Evolutionary conservation across 192 early-diverging fungal genomes (phyloP), one percentile per base, ranked within the genome.

Genomic region (Mortierella antarctica): DNA sequence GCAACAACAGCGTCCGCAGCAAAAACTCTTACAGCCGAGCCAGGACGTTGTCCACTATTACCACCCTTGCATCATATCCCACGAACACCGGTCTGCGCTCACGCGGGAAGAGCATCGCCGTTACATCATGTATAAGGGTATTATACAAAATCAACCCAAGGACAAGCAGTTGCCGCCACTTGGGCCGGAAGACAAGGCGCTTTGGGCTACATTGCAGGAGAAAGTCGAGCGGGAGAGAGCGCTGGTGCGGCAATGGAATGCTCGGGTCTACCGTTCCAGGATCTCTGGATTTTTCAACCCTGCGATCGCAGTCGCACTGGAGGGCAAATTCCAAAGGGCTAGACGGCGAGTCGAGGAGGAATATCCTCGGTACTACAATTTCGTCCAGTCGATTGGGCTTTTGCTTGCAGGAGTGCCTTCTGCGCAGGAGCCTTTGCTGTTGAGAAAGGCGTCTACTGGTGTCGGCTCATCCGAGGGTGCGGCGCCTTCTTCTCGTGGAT

Each of bases 71-170:
- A 68, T 80, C 7, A 13, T 54, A 21, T 59, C 59, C 15, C 70
- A 80, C 45, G 59, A 72, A 4, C 58, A 70, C 20, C 77, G 77
- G 8, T 80, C 77, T 1, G 56, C 42, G 10, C 67, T 80, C 31
- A 63, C 77, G 0, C 40, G 65, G 14, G 77, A 80, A 18, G 77
- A 80, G 20, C 77, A 80, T 41, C 65, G 70, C 7, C 70, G 77
- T 4, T 72, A 51, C n/a, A 20, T 72, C 23, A 68, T 71, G 65
- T 80, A 80, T 17, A 65, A 80, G 7, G 59, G 49, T 4, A 57
- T 72, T 12, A 13, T 66, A 4, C 57, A 70, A 14, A 42, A 44
- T 17, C 60, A 62, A 12, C 31, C 45, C 39, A 80, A 57, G 47
- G 20, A 54, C 18, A 41, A 14, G 8, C 40, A 41, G 14, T 39